These are phyloP conservation scores for Panus rudis DNA, from an alignment of 768 basidiomycete genomes.

Conservation along the genomic window DNA sequence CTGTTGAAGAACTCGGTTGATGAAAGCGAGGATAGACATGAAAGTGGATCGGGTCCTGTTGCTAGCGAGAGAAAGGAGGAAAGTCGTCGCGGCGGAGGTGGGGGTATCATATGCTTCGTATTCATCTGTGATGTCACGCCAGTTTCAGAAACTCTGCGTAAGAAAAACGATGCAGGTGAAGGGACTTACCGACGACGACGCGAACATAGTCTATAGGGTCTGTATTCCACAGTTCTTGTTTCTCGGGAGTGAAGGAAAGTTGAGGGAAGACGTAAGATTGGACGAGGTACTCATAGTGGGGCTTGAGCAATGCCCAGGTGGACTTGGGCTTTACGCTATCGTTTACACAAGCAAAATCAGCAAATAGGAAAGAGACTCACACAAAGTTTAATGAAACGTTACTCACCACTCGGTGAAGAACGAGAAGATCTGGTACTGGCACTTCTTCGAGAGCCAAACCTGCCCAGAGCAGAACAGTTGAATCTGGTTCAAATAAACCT, in stretches of 20 bases:
- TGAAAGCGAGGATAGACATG: constrained; percentile 69
- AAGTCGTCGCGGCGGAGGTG: constrained; percentile 70
- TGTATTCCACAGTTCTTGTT: constrained; percentile 65
- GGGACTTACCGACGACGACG: constrained; percentile 55
- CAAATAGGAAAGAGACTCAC: background rate
- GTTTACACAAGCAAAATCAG: constrained; percentile 2
- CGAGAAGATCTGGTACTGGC: constrained; percentile 74
- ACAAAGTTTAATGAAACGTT: constrained; percentile 14
- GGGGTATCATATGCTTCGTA: constrained; percentile 75
- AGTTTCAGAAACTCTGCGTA: background rate
- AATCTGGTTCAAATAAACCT: constrained; percentile 64
- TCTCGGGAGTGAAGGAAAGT: constrained; percentile 66
- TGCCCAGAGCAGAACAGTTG: constrained; percentile 69
- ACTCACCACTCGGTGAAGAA: constrained; percentile 83
- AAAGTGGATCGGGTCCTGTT: constrained; percentile 80
- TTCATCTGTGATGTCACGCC: constrained; percentile 52
- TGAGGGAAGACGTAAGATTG: constrained; percentile 82
- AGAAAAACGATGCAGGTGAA: background rate
- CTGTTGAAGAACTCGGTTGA: constrained; percentile 67
- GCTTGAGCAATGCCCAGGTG: constrained; percentile 85
- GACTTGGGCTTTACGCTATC: constrained; percentile 83
- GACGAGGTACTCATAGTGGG: constrained; percentile 74
- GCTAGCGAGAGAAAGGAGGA: constrained; percentile 71
- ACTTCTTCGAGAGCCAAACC: constrained; percentile 77
- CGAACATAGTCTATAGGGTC: constrained; percentile 84